Conservation (phyloP, 208 protist species). For the Wallacemonas sp. region DNA sequence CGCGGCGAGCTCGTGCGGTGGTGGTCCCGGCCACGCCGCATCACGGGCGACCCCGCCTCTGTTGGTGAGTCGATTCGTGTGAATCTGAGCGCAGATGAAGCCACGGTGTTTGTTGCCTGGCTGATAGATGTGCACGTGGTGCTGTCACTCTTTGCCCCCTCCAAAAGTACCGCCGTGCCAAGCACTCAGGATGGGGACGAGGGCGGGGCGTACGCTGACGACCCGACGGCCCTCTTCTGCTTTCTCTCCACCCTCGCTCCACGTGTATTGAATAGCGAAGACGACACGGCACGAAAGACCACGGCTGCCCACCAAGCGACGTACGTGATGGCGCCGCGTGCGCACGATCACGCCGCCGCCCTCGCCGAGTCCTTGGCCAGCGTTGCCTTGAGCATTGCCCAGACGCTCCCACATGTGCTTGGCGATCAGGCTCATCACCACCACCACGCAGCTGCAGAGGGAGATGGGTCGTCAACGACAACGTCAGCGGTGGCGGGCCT, state of each 20-base stretch:
- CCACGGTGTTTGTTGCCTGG: background rate
- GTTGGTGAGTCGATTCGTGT: no score
- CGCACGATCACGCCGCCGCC: background rate
- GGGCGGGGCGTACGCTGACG: background rate
- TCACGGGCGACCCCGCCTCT: no score
- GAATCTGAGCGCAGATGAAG: background rate
- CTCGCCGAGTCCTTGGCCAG: constrained; percentile 48
- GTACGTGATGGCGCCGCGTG: background rate
- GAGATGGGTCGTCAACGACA: background rate
- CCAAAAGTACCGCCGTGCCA: background rate
- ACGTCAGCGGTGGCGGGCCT: background rate
- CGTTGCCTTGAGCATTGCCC: constrained; percentile 34
- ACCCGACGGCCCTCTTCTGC: constrained; percentile 42
- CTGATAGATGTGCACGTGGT: background rate
- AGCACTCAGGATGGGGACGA: background rate
- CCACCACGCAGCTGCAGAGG: background rate
- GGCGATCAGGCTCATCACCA: constrained; percentile 19
- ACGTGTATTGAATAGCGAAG: constrained; percentile 9
- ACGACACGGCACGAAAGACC: no score
- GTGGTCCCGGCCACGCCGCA: constrained; percentile 8
- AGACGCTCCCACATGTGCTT: constrained; percentile 40
- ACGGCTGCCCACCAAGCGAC: no score
- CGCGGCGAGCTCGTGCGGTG: constrained; percentile 8
- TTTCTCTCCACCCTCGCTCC: constrained; percentile 13
- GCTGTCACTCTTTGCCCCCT: constrained; percentile 6